phyloP scores from a whole-genome alignment of 2,329 filamentous ascomycete species.

The Emmonsiellopsis sp. region DNA sequence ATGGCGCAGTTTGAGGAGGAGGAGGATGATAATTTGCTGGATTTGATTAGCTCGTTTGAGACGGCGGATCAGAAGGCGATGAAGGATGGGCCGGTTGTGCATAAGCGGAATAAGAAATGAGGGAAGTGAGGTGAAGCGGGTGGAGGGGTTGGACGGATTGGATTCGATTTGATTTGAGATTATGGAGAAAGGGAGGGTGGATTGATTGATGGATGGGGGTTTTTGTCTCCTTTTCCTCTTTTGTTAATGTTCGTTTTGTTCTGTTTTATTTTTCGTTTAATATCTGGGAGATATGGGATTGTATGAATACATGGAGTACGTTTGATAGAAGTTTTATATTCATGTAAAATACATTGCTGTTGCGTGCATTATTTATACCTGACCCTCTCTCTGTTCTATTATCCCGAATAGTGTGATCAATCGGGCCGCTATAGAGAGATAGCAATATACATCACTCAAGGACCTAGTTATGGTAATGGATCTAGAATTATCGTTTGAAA shows the following conservation, averaged over 20 bases:
- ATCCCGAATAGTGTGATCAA: too few species aligned
- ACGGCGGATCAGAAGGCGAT: constrained; percentile 24
- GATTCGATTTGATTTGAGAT: too few species aligned
- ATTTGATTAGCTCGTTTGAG: constrained; percentile 46
- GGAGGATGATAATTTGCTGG: constrained; percentile 47
- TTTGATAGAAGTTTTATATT: not conserved
- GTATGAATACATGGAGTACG: constrained; percentile 7
- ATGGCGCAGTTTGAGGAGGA: constrained; percentile 24
- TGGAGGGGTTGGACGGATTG: not conserved
- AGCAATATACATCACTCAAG: too few species aligned
- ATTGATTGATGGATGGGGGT: not conserved
- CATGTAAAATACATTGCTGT: too few species aligned
- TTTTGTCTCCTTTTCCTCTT: not conserved
- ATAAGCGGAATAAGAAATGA: constrained; percentile 24
- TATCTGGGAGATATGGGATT: constrained; percentile 3
- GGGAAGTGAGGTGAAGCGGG: constrained; percentile 5
- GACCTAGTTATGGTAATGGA: too few species aligned
- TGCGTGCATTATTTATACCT: not conserved
- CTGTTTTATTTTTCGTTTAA: not conserved
- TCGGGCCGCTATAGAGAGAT: too few species aligned
- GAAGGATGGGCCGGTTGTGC: not conserved
- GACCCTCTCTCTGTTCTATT: too few species aligned
- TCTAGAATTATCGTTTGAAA: too few species aligned
- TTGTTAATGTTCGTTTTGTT: not conserved
- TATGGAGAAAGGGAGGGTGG: too few species aligned